Evolutionary conservation across 2,329 filamentous ascomycete genomes (phyloP), one percentile per base, ranked within the genome.

Genomic region (Geosmithia morbida): DNA sequence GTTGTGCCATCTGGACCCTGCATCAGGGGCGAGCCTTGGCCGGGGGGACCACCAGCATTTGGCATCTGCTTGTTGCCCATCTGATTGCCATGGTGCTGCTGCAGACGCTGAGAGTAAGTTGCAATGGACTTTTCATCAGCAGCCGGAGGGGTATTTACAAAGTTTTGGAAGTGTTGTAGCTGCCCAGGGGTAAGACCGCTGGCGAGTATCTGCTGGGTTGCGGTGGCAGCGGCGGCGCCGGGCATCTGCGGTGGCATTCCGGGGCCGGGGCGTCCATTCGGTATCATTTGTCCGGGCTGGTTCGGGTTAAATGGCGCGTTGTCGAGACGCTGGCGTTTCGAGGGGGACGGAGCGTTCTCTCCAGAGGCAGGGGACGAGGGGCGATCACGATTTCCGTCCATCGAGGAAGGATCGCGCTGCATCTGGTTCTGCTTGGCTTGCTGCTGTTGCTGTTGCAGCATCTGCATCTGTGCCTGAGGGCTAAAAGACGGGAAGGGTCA

Each of bases 311-410:
- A 87, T 10, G 74, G 74, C 33, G 74, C 73, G 56, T 79, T 77
- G 58, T 83, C 81, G 51, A 95, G 76, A 49, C 89, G 85, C 49
- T 82, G 86, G 58, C 89, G 79, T 70, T 97, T 97, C 52, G 85
- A 90, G 2, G 90, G 90, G 30, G 90, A 97, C 4, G 88, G 87
- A 22, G 87, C 88, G 58, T 92, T 92, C 47, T 96, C 89, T 48
- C 81, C 82, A 39, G 83, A 83, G 46, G 81, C 80, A 7, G 90
- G 90, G 33, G 90, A 95, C 49, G 83, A 81, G 26, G 87, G 83
- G 50, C 88, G 79, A 52, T 83, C 81, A 50, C 84, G 85, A 64
- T 83, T 87, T 63, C 84, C 83, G 56, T 94, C 87, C 77, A 92
- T 87, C 52, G 83, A 81, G 16, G 87, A 90, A 47, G 86, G 85